Percentiles rank a stretch among this genome's conserved stretches.
These are phyloP conservation scores for Sporodiniella umbellata DNA, from an alignment of 371 early-diverging fungal genomes.

Conservation along the genomic window DNA sequence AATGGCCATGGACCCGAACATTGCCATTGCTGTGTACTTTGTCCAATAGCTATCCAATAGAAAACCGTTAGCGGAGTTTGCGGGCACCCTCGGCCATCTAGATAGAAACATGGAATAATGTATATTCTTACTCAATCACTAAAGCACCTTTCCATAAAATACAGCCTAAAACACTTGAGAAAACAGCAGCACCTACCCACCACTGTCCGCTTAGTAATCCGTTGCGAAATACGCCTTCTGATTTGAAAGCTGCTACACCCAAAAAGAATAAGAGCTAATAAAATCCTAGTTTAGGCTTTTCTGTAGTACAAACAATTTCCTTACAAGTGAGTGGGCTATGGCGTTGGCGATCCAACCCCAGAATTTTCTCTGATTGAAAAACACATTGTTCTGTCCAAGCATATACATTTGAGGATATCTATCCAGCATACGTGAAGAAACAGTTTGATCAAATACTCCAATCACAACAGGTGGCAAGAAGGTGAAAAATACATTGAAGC, in stretches of 20 bases:
- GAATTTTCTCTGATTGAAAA: conserved; percentile 89
- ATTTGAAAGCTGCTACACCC: conserved; percentile 20
- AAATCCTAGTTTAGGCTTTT: background rate
- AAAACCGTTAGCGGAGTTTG: background rate
- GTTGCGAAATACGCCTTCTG: conserved; percentile 24
- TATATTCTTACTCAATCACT: conserved; percentile 58
- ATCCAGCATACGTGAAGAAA: conserved; percentile 85
- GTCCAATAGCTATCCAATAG: conserved; percentile 60
- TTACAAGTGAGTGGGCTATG: conserved; percentile 78
- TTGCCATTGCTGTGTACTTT: conserved; percentile 72
- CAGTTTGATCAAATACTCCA: conserved; percentile 92
- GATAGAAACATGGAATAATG: background rate
- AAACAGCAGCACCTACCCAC: conserved; percentile 70
- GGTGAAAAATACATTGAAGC: conserved; percentile 88
- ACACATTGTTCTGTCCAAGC: conserved; percentile 84
- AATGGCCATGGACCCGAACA: conserved; percentile 74
- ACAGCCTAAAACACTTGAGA: conserved; percentile 68
- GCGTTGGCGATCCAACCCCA: conserved; percentile 95
- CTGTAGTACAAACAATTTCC: background rate
- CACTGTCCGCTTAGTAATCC: conserved; percentile 69
- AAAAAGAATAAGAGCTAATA: conserved; percentile 23
- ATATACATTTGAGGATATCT: conserved; percentile 96
- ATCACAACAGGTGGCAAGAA: conserved; percentile 85
- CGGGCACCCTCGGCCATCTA: background rate
- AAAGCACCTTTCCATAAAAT: conserved; percentile 79